These are phyloP conservation scores for Lichtheimia ornata DNA, from an alignment of 371 early-diverging fungal species.

Conservation along the genomic window DNA sequence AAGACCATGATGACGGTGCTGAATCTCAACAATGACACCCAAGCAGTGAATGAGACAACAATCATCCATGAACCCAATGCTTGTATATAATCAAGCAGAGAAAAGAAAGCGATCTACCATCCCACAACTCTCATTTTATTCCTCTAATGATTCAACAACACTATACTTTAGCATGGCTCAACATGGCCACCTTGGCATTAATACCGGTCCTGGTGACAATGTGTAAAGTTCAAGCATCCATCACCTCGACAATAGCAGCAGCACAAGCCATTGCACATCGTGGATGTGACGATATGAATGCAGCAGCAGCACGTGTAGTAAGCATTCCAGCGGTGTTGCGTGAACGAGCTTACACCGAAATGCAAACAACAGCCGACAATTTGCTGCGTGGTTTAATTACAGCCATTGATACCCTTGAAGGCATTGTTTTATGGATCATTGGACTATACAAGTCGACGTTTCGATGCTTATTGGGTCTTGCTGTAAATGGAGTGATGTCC, in stretches of 20 bases:
- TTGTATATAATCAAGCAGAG: too few species aligned
- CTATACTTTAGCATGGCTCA: constrained; percentile 19
- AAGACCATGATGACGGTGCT: too few species aligned
- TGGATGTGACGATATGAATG: constrained; percentile 7
- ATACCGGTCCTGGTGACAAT: constrained; percentile 4
- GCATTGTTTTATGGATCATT: constrained; percentile 26
- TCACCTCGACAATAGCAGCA: not conserved
- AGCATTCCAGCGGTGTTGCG: constrained; percentile 1
- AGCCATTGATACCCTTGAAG: constrained; percentile 18
- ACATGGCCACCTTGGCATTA: constrained; percentile 12
- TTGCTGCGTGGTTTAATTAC: constrained; percentile 16
- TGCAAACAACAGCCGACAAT: constrained; percentile 22
- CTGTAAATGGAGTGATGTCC: constrained; percentile 26
- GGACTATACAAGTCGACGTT: constrained; percentile 38
- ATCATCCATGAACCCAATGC: too few species aligned
- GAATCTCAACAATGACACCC: too few species aligned
- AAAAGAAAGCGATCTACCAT: too few species aligned
- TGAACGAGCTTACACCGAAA: not conserved
- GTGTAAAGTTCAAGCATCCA: constrained; percentile 1
- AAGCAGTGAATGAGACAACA: too few species aligned
- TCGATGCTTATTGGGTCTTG: constrained; percentile 37
- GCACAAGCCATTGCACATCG: not conserved
- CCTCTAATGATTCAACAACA: not conserved
- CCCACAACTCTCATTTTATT: too few species aligned
- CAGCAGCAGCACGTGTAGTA: constrained; percentile 1